phyloP scores from a whole-genome alignment of 2,329 filamentous ascomycete genomes.

The Chrysoporthe cubensis region DNA sequence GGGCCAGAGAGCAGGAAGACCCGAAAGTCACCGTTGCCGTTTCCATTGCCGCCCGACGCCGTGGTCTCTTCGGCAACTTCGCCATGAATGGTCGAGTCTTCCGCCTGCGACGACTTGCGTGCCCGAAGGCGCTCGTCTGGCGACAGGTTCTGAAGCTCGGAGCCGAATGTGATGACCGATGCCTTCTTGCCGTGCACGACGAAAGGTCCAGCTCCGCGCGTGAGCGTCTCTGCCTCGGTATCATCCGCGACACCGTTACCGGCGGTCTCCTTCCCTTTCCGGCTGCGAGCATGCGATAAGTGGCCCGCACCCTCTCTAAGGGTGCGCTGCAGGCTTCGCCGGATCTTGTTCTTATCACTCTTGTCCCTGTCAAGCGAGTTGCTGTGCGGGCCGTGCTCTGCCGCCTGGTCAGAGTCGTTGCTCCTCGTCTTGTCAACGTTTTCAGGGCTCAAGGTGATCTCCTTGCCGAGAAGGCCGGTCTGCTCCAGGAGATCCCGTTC shows the following conservation, averaged over 20 bases:
- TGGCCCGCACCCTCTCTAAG: constrained; percentile 77
- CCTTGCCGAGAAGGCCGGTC: constrained; percentile 63
- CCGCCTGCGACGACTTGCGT: constrained; percentile 54
- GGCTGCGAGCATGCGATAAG: constrained; percentile 70
- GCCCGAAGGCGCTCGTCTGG: constrained; percentile 73
- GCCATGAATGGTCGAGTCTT: constrained; percentile 14
- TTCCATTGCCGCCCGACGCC: constrained; percentile 24
- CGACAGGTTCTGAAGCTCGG: constrained; percentile 81
- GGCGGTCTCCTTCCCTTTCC: constrained; percentile 75
- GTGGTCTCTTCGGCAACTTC: constrained; percentile 38
- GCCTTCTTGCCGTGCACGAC: constrained; percentile 98
- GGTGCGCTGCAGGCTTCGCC: constrained; percentile 87
- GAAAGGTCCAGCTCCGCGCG: constrained; percentile 84
- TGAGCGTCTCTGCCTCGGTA: constrained; percentile 67
- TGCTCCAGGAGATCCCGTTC: constrained; percentile 72
- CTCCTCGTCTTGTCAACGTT: constrained; percentile 45
- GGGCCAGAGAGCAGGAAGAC: constrained; percentile 49
- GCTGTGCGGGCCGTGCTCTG: constrained; percentile 33
- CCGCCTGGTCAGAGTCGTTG: constrained; percentile 47
- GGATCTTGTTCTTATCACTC: constrained; percentile 68
- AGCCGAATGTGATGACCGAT: constrained; percentile 93
- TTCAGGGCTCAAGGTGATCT: constrained; percentile 46
- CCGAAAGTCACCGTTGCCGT: constrained; percentile 51
- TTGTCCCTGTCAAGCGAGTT: constrained; percentile 51
- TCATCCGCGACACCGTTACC: constrained; percentile 62